These are phyloP conservation scores for Cladophialophora chaetospira DNA, from an alignment of 2,329 filamentous ascomycete genomes.

Conservation along the genomic window DNA sequence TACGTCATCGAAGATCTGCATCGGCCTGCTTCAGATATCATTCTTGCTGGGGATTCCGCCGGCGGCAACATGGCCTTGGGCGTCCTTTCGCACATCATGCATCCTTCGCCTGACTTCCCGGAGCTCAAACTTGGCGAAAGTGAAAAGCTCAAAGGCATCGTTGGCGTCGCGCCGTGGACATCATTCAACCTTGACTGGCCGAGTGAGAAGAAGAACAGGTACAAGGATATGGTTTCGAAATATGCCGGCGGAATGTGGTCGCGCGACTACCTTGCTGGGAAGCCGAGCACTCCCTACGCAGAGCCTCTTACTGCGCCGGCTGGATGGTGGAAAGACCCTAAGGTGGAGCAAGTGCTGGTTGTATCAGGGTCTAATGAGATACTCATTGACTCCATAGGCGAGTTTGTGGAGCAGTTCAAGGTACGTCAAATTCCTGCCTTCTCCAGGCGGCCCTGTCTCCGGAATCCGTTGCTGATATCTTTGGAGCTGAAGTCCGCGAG, in stretches of 20 bases:
- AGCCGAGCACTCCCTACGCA: slow-evolving; percentile 19
- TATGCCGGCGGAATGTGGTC: slow-evolving; percentile 19
- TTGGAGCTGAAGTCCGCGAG: slow-evolving; percentile 32
- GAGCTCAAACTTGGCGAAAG: slow-evolving; percentile 38
- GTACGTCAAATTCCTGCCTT: slow-evolving; percentile 6
- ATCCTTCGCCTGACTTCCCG: slow-evolving; percentile 55
- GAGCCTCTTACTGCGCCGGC: slow-evolving; percentile 23
- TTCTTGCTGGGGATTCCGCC: slow-evolving; percentile 49
- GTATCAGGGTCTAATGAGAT: slow-evolving; percentile 28
- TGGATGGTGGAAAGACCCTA: slow-evolving; percentile 32
- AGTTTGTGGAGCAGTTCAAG: slow-evolving; percentile 31
- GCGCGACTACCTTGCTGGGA: slow-evolving; percentile 23
- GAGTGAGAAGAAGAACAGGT: slow-evolving; percentile 14
- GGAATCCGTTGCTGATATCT: neutral
- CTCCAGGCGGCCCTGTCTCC: neutral
- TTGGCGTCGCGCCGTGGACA: slow-evolving; percentile 62
- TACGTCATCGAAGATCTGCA: slow-evolving; percentile 41
- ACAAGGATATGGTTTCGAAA: slow-evolving; percentile 27
- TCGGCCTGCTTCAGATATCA: slow-evolving; percentile 40
- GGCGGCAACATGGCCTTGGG: slow-evolving; percentile 45
- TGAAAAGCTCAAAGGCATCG: slow-evolving; percentile 47
- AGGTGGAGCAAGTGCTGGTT: slow-evolving; percentile 28
- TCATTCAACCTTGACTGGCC: slow-evolving; percentile 47
- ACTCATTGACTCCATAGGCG: slow-evolving; percentile 25
- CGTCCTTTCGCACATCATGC: slow-evolving; percentile 37